Percentiles rank a stretch among this genome's conserved stretches.
Evolutionary conservation across 805 yeast genomes (phyloP).

Genomic region (Yarrowia keelungensis): DNA sequence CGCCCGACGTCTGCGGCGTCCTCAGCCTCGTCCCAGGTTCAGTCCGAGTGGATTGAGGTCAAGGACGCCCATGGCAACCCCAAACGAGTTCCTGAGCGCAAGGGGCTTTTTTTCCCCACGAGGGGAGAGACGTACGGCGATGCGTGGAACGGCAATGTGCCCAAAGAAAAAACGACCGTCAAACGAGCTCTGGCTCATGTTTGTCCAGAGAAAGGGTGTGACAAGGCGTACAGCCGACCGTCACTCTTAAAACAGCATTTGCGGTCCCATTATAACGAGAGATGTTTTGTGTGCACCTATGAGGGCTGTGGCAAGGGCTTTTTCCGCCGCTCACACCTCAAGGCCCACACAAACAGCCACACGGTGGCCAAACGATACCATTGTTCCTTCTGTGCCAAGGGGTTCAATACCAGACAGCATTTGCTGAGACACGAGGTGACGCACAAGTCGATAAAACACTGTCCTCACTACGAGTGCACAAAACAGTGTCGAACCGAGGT

Average conservation of each 20-base stretch:
- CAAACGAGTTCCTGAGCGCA: conserved; percentile 27
- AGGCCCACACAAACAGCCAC: conserved; percentile 76
- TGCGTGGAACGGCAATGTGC: conserved; percentile 29
- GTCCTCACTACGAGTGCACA: conserved; percentile 3
- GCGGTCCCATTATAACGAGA: conserved; percentile 74
- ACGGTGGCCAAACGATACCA: conserved; percentile 68
- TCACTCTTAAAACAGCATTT: conserved; percentile 82
- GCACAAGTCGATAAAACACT: conserved; percentile 60
- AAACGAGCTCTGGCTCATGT: conserved; percentile 51
- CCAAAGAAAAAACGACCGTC: conserved; percentile 10
- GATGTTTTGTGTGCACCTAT: conserved; percentile 71
- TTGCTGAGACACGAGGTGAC: conserved; percentile 81
- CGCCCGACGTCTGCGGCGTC: conserved; percentile 20
- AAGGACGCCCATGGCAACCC: conserved; percentile 28
- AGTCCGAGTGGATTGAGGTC: conserved; percentile 32
- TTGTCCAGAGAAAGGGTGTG: conserved; percentile 73
- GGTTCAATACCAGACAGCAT: conserved; percentile 82
- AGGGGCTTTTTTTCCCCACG: conserved; percentile 25
- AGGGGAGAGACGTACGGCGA: conserved; percentile 18
- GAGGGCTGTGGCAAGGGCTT: conserved; percentile 68
- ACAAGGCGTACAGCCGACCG: conserved; percentile 79
- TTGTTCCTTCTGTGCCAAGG: conserved; percentile 80
- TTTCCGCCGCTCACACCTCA: conserved; percentile 78
- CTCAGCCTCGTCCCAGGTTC: background rate
- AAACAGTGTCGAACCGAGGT: conserved; percentile 14